phyloP scores from a whole-genome alignment of 1,139 yeast genomes.

The Geotrichum histeridarum region DNA sequence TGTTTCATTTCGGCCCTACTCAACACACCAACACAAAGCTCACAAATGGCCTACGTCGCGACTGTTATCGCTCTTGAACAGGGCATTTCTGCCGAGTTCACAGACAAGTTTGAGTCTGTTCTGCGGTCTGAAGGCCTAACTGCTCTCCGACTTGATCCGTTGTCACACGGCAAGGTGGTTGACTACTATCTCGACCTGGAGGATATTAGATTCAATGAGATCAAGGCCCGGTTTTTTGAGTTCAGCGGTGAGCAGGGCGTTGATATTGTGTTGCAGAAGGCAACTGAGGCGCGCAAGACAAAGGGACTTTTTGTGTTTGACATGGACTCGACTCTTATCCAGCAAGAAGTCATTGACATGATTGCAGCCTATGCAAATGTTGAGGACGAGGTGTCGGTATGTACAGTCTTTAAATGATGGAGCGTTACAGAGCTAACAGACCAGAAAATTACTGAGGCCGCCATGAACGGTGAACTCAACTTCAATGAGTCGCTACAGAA shows the following conservation, averaged over 20 bases:
- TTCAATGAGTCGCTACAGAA: constrained; percentile 74
- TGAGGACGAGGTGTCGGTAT: constrained; percentile 60
- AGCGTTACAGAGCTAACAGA: not conserved
- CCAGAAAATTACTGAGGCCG: constrained; percentile 69
- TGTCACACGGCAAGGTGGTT: constrained; percentile 24
- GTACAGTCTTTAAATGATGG: not conserved
- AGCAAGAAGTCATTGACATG: constrained; percentile 93
- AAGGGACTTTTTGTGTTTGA: constrained; percentile 82
- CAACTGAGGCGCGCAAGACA: constrained; percentile 28
- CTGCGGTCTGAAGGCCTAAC: constrained; percentile 26
- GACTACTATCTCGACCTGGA: constrained; percentile 27
- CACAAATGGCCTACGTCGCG: constrained; percentile 25
- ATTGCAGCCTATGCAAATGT: constrained; percentile 86
- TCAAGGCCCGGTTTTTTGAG: constrained; percentile 24
- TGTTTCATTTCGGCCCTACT: not conserved
- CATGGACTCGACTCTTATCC: constrained; percentile 95
- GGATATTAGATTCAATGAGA: constrained; percentile 14
- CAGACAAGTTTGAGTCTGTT: constrained; percentile 25
- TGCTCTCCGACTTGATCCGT: constrained; percentile 22
- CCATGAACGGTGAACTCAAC: constrained; percentile 96
- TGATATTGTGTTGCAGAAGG: constrained; percentile 47
- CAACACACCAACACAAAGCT: not conserved
- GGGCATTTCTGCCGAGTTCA: constrained; percentile 20
- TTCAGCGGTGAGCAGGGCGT: constrained; percentile 28
- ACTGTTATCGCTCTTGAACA: constrained; percentile 26